Base-by-base conservation (phyloP, 2,329 filamentous ascomycete species). In the Pestalotiopsis sp. region DNA sequence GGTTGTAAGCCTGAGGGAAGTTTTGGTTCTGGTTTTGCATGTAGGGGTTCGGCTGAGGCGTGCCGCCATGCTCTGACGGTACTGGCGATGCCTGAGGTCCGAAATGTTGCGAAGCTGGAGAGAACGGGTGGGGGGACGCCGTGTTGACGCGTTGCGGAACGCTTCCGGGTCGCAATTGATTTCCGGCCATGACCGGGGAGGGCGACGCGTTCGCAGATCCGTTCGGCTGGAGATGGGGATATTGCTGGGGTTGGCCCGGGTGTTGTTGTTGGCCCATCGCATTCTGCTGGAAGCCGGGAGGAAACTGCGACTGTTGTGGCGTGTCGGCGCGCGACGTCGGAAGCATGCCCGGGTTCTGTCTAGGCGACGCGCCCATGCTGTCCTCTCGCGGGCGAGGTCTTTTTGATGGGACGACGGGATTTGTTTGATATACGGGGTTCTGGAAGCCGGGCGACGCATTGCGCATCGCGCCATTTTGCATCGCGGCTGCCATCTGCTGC, bases 291-390 rank as follows among this genome's bases (percentile, higher is more conserved):
- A 91, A 95, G 71, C 89, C 89, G 58, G 24, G 24, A 35, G 90
- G 84, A 74, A 91, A 94, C 65, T 87, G 86, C 70, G 89, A 87
- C 77, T 95, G 93, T 75, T 94, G 92, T 40, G 95, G 95, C 38
- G 95, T 98, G 78, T 97, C 94, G 74, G 95, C 95, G 80, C 95
- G 93, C 81, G 95, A 97, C 26, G 89, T 89, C 62, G 93, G 92
- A 38, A 94, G 81, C 81, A 92, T 92, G 71, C 88, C 89, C 4
- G 91, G 88, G 67, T 91, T 90, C 76, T 91, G 92, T 75, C 91
- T 88, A 65, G 95, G 94, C 39, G 94, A 97, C 78, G 92, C 91
- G 72, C 90, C 91, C 76, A 96, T 86, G 76, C 91, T 94, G 79
- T 98, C 94, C 81, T 97, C 94, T 77, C 89, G 85, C 65, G 92